phyloP scores from a whole-genome alignment of 2,329 filamentous ascomycete species.

The Hymenoscyphus salicellus region DNA sequence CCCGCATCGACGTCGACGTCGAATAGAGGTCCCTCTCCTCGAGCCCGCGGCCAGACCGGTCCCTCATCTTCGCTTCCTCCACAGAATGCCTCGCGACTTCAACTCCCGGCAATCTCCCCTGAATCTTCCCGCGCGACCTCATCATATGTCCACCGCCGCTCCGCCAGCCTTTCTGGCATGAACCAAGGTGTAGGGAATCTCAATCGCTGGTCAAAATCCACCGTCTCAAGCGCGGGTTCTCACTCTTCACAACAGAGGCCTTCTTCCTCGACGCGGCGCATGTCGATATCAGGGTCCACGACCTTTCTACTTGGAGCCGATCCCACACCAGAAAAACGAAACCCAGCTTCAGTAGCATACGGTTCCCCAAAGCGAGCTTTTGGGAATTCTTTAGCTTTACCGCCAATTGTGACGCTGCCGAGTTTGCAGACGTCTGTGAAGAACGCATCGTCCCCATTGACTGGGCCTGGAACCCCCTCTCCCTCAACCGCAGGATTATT shows the following conservation, averaged over 20 bases:
- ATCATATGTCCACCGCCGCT: conserved; percentile 19
- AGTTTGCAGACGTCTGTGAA: conserved; percentile 26
- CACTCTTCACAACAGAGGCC: conserved; percentile 20
- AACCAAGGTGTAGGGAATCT: conserved; percentile 20
- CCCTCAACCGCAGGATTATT: conserved; percentile 35
- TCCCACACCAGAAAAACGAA: conserved; percentile 23
- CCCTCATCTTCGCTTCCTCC: conserved; percentile 5
- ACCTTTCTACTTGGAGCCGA: conserved; percentile 19
- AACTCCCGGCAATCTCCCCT: conserved; percentile 4
- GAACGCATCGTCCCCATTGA: conserved; percentile 31
- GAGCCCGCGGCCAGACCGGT: conserved; percentile 9
- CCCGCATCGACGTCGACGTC: neutral
- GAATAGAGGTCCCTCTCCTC: neutral
- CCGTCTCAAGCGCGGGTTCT: conserved; percentile 21
- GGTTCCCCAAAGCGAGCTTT: conserved; percentile 17
- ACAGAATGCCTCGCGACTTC: conserved; percentile 15
- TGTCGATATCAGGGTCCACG: conserved; percentile 18
- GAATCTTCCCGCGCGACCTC: conserved; percentile 16
- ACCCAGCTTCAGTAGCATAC: conserved; percentile 25
- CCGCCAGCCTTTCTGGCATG: conserved; percentile 24
- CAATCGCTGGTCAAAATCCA: conserved; percentile 29
- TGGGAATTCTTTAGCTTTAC: conserved; percentile 19
- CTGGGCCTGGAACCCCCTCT: conserved; percentile 31
- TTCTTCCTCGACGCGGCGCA: conserved; percentile 23
- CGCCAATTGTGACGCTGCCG: conserved; percentile 35